A percentile compares a stretch with the other conserved stretches of the same genome.
These are phyloP conservation scores for Viridothelium virens DNA, from an alignment of 495 filamentous ascomycete genomes.

Conservation along the genomic window DNA sequence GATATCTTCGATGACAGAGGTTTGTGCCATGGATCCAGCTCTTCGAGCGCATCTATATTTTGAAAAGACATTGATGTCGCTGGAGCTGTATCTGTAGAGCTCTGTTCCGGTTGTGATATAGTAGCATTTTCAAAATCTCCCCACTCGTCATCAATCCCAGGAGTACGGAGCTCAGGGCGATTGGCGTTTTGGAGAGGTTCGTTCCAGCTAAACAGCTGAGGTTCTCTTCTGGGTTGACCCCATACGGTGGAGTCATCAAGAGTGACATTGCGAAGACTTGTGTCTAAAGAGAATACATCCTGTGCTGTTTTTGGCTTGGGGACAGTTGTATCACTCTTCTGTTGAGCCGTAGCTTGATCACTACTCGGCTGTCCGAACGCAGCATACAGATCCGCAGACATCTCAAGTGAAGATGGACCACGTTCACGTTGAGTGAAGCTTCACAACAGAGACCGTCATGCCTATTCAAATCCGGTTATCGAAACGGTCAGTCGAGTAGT, in stretches of 20 bases:
- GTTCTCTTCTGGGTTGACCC: not conserved
- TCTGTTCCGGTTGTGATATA: conserved; percentile 23
- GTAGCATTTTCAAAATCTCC: conserved; percentile 47
- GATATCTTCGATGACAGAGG: not conserved
- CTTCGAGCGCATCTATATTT: not conserved
- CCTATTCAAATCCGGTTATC: not conserved
- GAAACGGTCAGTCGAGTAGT: not conserved
- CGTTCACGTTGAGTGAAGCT: not conserved
- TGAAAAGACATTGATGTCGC: not conserved
- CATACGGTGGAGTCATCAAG: not conserved
- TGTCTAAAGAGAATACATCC: not conserved
- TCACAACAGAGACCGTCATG: not conserved
- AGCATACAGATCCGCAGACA: conserved; percentile 25
- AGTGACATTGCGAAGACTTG: not conserved
- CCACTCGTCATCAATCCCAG: conserved; percentile 47
- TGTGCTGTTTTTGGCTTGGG: not conserved
- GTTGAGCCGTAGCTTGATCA: not conserved
- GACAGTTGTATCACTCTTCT: not conserved
- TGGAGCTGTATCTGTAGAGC: not conserved
- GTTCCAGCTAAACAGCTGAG: not conserved
- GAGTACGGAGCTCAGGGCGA: not conserved
- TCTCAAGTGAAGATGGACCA: not conserved
- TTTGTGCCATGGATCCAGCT: not conserved
- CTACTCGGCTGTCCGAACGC: conserved; percentile 14
- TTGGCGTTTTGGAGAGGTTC: not conserved